Conservation (phyloP, 176 grass and related monocot species). For the Carex littledalei region DNA sequence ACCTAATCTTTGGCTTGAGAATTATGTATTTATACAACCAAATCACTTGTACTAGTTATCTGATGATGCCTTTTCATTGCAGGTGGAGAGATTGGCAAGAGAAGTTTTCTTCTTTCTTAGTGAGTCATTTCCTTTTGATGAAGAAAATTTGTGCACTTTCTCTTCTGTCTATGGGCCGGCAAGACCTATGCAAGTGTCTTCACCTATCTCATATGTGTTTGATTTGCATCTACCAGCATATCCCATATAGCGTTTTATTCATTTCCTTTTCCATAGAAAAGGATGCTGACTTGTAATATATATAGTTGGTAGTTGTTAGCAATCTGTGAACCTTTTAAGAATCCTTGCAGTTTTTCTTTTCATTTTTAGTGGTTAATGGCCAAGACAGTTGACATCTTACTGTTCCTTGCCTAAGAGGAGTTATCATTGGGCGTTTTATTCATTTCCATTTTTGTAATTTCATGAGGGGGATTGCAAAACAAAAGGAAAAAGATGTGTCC, state of each 20-base stretch:
- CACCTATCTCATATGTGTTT: constrained; percentile 64
- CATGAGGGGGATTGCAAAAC: neutral
- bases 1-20: neutral
- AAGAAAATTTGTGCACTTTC: constrained; percentile 58
- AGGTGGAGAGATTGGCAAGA: constrained; percentile 76
- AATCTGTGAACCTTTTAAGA: neutral
- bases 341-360: neutral
- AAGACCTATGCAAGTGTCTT: constrained; percentile 54
- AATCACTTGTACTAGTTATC: neutral
- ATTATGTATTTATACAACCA: neutral
- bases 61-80: constrained; percentile 4
- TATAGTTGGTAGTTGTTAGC: neutral
- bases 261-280: neutral
- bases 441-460: neutral
- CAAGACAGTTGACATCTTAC: neutral
- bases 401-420: neutral
- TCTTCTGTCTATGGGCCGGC: constrained; percentile 23
- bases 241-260: constrained; percentile 18
- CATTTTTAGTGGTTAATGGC: neutral
- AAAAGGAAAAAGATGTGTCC: too few relatives aligned
- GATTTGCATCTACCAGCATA: constrained; percentile 47
- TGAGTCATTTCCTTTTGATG: constrained; percentile 71
- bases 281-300: neutral
- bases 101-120: constrained; percentile 67
- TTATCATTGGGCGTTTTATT: neutral